Evolutionary conservation across 2,329 filamentous ascomycete species (phyloP).

Genomic region (Calcarisporium arbuscula): DNA sequence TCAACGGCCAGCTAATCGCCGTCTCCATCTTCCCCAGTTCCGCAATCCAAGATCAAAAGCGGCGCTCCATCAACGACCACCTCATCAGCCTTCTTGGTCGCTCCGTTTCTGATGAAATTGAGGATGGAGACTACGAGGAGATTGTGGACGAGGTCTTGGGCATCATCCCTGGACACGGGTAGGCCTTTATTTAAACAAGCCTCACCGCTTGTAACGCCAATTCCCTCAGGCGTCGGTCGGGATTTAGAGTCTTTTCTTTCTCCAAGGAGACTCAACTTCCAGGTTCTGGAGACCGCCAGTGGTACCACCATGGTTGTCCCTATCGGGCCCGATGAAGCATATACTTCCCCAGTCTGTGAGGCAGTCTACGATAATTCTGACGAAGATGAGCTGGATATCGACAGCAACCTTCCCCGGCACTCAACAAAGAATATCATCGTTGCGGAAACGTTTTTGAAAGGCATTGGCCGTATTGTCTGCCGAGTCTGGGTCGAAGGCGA

Average conservation of each 20-base stretch:
- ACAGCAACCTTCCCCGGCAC: constrained; percentile 8
- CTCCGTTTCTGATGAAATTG: constrained; percentile 7
- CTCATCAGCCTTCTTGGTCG: constrained; percentile 14
- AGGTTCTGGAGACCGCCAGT: constrained; percentile 6
- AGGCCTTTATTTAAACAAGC: constrained; percentile 10
- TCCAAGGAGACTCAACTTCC: constrained; percentile 10
- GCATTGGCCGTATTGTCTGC: constrained; percentile 5
- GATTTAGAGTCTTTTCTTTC: constrained; percentile 11
- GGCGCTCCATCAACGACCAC: constrained; percentile 11
- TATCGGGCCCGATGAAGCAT: constrained; percentile 10
- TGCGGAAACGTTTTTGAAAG: constrained; percentile 7
- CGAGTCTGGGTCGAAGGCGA: constrained; percentile 2
- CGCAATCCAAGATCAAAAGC: constrained; percentile 5
- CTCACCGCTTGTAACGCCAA: too few species aligned
- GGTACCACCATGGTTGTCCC: constrained; percentile 9
- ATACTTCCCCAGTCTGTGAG: constrained; percentile 6
- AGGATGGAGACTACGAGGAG: constrained; percentile 13
- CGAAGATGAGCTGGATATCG: constrained; percentile 10
- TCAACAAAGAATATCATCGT: constrained; percentile 10
- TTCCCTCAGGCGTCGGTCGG: neutral
- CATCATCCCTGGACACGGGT: constrained; percentile 12
- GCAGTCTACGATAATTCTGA: constrained; percentile 3
- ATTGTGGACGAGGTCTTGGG: constrained; percentile 13
- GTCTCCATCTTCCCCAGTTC: constrained; percentile 15
- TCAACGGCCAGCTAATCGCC: constrained; percentile 13